phyloP scores from a whole-genome alignment of 768 basidiomycete species.

The Leccinellum luteum region DNA sequence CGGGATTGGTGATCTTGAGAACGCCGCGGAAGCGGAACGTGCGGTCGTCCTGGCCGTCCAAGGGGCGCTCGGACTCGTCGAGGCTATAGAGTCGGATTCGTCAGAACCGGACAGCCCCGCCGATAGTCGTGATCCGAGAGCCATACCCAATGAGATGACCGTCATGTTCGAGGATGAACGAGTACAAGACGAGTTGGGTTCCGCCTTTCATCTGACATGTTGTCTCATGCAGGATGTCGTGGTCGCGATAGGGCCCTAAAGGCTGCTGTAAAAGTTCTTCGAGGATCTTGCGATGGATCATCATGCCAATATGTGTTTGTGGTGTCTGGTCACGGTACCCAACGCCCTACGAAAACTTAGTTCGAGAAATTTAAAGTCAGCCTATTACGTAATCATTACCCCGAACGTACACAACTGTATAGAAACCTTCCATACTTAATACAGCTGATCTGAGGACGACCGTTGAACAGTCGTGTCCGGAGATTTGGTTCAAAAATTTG shows the following conservation, averaged over 20 bases:
- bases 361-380: too few relatives aligned
- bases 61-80: conserved; percentile 45
- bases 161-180: conserved; percentile 28
- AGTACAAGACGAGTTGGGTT: conserved; percentile 23
- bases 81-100: conserved; percentile 32
- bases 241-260: conserved; percentile 31
- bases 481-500: conserved; percentile 37
- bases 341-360: too few relatives aligned
- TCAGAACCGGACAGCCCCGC: conserved; percentile 1
- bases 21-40: conserved; percentile 50
- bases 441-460: too few relatives aligned
- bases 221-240: conserved; percentile 20
- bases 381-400: too few relatives aligned
- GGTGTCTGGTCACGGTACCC: background rate
- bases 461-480: conserved; percentile 40
- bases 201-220: conserved; percentile 14
- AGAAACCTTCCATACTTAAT: too few relatives aligned
- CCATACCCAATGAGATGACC: conserved; percentile 27
- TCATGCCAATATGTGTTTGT: conserved; percentile 9
- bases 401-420: too few relatives aligned
- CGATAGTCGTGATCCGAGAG: background rate
- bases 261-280: conserved; percentile 26
- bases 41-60: conserved; percentile 28
- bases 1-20: conserved; percentile 42
- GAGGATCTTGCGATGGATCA: conserved; percentile 19